Base-by-base conservation (phyloP, 1,284 basidiomycete genomes). In the Stereum hirsutum region DNA sequence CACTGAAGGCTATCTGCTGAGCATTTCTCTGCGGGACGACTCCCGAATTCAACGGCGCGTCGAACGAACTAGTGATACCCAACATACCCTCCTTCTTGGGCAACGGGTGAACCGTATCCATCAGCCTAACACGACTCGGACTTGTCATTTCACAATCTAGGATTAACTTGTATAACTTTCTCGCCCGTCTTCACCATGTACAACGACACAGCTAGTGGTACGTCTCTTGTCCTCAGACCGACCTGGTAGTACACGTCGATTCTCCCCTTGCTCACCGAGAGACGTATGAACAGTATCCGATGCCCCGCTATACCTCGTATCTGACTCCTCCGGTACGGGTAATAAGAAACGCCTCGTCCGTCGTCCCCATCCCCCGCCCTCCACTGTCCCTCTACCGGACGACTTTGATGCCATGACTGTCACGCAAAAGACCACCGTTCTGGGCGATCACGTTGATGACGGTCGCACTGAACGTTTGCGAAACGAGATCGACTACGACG, bases 331-430 rank as follows among this genome's bases (percentile, higher is more conserved):
- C 3, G 52, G 52, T 32, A 47, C 44, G 3, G 52, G 33, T 11
- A n/a, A n/a, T n/a, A 17, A 51, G 21, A 54, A 54, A 34, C 49
- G 47, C 8, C 45, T 54, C 34, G 28, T 57, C 52, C 53, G 63
- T 50, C 51, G 58, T 40, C 52, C 58, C 12, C 57, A 60, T 34
- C 55, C 60, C 6, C 58, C 65, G 7, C 59, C 57, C 4, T 65
- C 63, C 17, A 65, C 60, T 37, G 54, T 59, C 36, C 61, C 64
- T 14, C 57, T 68, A 30, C 62, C 62, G 39, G 65, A 67, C 46
- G 62, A 61, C 48, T 69, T 69, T 48, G 66, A 69, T 53, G 63
- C 64, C 24, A 50, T 59, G 41, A 69, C 65, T 8, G 59, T 57
- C 30, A 60, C 50, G 11, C 50, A 47, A 49, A 65, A 65, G 51